A percentile compares a stretch with the other conserved stretches of the same genome.
Evolutionary conservation across 2,329 filamentous ascomycete genomes (phyloP).

Genomic region (Graphilbum fragrans): DNA sequence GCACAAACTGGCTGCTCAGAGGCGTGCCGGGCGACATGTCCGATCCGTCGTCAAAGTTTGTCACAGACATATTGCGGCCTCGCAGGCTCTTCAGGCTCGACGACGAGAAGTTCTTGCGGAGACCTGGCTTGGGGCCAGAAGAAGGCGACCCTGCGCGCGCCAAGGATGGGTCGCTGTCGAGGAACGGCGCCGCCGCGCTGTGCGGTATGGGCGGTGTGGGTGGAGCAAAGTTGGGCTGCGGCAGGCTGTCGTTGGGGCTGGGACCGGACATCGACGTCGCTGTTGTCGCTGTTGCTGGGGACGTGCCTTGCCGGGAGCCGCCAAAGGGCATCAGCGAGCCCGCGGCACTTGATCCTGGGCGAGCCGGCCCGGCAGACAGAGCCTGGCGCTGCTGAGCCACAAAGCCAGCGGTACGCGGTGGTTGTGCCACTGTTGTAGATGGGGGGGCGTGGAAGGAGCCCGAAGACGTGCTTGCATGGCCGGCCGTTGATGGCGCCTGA

Average conservation of each 20-base stretch:
- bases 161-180: constrained; percentile 14
- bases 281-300: constrained; percentile 13
- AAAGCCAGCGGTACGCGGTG: constrained; percentile 19
- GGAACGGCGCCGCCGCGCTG: constrained; percentile 8
- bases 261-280: constrained; percentile 16
- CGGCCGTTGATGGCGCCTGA: neutral
- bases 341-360: constrained; percentile 13
- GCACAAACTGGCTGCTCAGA: constrained; percentile 53
- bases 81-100: constrained; percentile 61
- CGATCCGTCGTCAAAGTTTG: constrained; percentile 46
- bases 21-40: constrained; percentile 66
- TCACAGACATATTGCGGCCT: constrained; percentile 59
- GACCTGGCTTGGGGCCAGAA: constrained; percentile 28
- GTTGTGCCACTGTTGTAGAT: constrained; percentile 8
- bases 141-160: constrained; percentile 41
- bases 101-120: constrained; percentile 59
- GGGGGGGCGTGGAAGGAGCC: neutral
- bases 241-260: constrained; percentile 7
- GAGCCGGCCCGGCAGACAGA: constrained; percentile 22
- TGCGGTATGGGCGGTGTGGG: constrained; percentile 22
- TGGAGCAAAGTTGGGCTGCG: constrained; percentile 16
- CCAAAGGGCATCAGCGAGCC: constrained; percentile 13
- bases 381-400: constrained; percentile 30
- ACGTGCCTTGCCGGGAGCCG: constrained; percentile 15
- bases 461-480: neutral